These are phyloP conservation scores for Diplodia corticola DNA, from an alignment of 2,329 filamentous ascomycete species.

Conservation along the genomic window DNA sequence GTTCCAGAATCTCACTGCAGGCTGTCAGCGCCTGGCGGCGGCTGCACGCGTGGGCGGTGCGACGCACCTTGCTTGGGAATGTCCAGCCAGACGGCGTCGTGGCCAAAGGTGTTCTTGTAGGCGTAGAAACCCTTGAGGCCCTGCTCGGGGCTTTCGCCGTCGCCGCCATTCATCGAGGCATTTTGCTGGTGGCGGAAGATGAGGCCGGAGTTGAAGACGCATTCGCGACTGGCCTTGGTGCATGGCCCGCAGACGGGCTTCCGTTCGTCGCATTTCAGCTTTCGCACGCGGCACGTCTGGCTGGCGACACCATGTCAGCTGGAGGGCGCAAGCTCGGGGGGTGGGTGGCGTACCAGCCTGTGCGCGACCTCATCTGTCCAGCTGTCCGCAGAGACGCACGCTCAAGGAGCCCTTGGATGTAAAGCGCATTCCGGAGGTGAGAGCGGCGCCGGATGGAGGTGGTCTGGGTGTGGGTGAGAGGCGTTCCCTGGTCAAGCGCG, in stretches of 20 bases:
- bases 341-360: slow-evolving; percentile 37
- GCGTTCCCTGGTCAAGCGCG: slow-evolving; percentile 10
- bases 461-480: slow-evolving; percentile 20
- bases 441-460: slow-evolving; percentile 15
- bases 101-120: slow-evolving; percentile 65
- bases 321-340: slow-evolving; percentile 13
- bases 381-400: slow-evolving; percentile 21
- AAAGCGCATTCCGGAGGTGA: slow-evolving; percentile 23
- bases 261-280: slow-evolving; percentile 66
- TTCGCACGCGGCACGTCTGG: slow-evolving; percentile 58
- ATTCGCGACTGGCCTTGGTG: slow-evolving; percentile 60
- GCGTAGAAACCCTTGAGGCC: slow-evolving; percentile 63
- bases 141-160: slow-evolving; percentile 45
- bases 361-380: slow-evolving; percentile 41
- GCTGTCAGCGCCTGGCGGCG: slow-evolving; percentile 7
- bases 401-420: slow-evolving; percentile 11
- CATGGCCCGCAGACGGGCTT: slow-evolving; percentile 63
- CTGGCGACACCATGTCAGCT: slow-evolving; percentile 27
- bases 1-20: slow-evolving; percentile 60
- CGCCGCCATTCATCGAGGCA: slow-evolving; percentile 63
- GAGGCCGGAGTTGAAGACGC: slow-evolving; percentile 61
- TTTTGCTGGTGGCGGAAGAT: slow-evolving; percentile 70
- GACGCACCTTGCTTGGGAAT: slow-evolving; percentile 58
- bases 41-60: background rate
- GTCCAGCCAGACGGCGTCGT: slow-evolving; percentile 62